These are phyloP conservation scores for Flueggea neowawraea DNA, from an alignment of 441 rosid species.

Conservation along the genomic window DNA sequence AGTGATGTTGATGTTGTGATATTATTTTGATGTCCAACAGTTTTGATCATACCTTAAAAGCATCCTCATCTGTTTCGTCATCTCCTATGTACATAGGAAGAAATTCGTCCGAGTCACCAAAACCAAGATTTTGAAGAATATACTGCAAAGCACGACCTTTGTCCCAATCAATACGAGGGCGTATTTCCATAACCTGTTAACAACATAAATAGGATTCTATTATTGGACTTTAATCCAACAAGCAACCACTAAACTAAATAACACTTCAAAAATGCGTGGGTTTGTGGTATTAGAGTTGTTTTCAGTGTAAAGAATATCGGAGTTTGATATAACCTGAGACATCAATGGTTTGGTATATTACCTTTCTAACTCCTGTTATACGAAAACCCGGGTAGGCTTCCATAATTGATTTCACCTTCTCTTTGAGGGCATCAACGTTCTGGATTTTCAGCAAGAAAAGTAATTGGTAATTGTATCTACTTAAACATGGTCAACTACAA, in stretches of 20 bases:
- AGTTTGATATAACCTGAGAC: no score
- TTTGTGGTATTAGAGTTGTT: no score
- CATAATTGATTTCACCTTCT: conserved; percentile 20
- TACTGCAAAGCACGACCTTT: conserved; percentile 58
- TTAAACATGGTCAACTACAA: no score
- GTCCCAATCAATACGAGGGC: conserved; percentile 55
- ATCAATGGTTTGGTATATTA: neutral
- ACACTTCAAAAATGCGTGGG: no score
- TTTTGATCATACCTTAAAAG: conserved; percentile 44
- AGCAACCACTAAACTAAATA: no score
- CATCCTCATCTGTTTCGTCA: conserved; percentile 63
- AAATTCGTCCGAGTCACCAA: conserved; percentile 21
- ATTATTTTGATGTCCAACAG: no score
- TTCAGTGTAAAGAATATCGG: no score
- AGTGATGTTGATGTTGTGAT: no score
- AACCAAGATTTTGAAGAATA: conserved; percentile 41
- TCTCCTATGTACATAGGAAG: conserved; percentile 58
- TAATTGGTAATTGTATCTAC: no score
- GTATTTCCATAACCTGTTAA: conserved; percentile 45
- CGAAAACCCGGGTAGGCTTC: conserved; percentile 22
- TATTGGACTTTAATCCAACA: no score
- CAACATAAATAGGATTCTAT: no score
- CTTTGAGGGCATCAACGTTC: conserved; percentile 19
- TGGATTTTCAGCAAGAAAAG: neutral
- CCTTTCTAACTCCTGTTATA: conserved; percentile 32